phyloP scores from a whole-genome alignment of 805 yeast species.

The Kodamaea leandrae region DNA sequence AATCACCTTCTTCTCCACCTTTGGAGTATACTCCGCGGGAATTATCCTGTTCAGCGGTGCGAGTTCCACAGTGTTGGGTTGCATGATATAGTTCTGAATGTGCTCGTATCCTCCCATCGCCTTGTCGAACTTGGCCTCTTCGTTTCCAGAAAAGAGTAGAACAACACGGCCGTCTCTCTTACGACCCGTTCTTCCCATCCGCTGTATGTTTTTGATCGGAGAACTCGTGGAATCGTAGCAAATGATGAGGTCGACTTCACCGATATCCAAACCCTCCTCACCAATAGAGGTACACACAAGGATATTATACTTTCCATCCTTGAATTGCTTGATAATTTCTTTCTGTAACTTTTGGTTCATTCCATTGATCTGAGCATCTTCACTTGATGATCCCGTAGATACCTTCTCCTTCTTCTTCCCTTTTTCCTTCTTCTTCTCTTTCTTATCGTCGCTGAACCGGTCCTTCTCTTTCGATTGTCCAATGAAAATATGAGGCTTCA shows the following conservation, averaged over 20 bases:
- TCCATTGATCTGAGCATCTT: slow-evolving; percentile 73
- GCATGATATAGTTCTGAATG: slow-evolving; percentile 68
- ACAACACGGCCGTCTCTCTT: slow-evolving; percentile 84
- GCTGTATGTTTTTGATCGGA: slow-evolving; percentile 87
- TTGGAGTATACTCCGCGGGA: slow-evolving; percentile 57
- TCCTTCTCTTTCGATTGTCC: slow-evolving; percentile 85
- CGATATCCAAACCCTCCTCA: slow-evolving; percentile 97
- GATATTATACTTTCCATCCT: slow-evolving; percentile 68
- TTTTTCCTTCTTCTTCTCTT: slow-evolving; percentile 39
- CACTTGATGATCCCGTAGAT: slow-evolving; percentile 46
- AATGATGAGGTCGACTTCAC: slow-evolving; percentile 91
- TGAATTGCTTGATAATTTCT: slow-evolving; percentile 70
- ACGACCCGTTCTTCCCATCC: slow-evolving; percentile 99
- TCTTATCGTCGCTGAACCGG: slow-evolving; percentile 57
- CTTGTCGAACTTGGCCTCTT: slow-evolving; percentile 72
- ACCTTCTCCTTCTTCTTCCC: slow-evolving; percentile 26
- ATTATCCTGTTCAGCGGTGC: slow-evolving; percentile 62
- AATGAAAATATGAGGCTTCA: slow-evolving; percentile 80
- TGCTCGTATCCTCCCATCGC: slow-evolving; percentile 81
- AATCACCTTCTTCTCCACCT: slow-evolving; percentile 53
- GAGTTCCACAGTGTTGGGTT: slow-evolving; percentile 43
- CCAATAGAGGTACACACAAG: slow-evolving; percentile 96
- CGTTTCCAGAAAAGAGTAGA: slow-evolving; percentile 72
- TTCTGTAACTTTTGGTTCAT: slow-evolving; percentile 91
- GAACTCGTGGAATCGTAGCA: slow-evolving; percentile 92